Base-by-base conservation (phyloP, 257 asterid genomes). In the Scutellaria baicalensis region DNA sequence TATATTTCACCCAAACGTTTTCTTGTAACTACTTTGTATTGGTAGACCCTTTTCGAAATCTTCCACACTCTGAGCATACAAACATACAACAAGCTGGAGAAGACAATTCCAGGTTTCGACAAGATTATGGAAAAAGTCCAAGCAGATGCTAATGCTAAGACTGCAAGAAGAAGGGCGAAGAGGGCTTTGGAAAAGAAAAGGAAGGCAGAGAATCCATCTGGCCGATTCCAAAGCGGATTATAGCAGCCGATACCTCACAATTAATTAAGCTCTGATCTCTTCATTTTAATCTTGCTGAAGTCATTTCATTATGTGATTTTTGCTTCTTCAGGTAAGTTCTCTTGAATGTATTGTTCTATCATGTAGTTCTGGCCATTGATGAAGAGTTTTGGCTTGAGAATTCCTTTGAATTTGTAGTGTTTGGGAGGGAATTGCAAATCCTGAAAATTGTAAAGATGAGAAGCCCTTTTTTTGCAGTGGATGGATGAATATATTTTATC, bases 101-200 rank as follows among this genome's bases (percentile, higher is more conserved):
- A 13, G 61, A 20, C 67, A 8, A 73, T 93, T 74, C 97, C 97
- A 1, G 99, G 99, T 23, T 89, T 89, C 81, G 44, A 52, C 69
- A 72, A 44, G 52, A 68, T 91, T 13, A 47, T 89, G 89, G 81
- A 79, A 75, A 83, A 74, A 61, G 84, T 69, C 47, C 82, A 80
- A 60, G 77, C 13, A 4, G 87, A 83, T 6, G 62, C 82, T 17
- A 69, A 47, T n/a, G 81, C 67, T 35, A 83, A 74, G 71, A 58
- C 43, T 9, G 78, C 74, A 45, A 74, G 42, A 70, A 56, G 80
- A 40, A 68, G 21, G 61, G 84, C 74, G 18, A 75, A 45, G 73
- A 83, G 87, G 73, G 88, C 74, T 33, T 90, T 85, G 14, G 9
- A 49, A 43, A 74, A 64, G 70, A 78, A 45, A 68, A 85, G 82